Base-by-base conservation (phyloP, 192 early-diverging fungal species). In the Linnemannia schmuckeri region DNA sequence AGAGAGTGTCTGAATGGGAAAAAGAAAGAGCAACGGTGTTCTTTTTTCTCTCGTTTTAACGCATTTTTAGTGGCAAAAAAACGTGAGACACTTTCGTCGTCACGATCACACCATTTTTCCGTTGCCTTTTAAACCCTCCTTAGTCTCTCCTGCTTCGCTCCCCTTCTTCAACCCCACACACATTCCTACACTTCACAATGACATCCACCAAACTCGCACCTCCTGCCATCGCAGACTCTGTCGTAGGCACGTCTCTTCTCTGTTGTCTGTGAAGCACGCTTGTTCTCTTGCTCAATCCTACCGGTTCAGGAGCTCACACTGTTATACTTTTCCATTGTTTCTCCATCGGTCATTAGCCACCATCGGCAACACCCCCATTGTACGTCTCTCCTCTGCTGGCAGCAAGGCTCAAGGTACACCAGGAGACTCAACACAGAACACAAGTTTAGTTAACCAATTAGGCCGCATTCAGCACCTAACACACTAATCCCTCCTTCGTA, bases 291-390 rank as follows among this genome's bases (percentile, higher is more conserved):
- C 7, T n/a, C 24, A 61, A 30, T 18, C 41, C 12, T 57, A 27
- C 37, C 49, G 10, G n/a, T 24, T 66, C 61, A 33, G 61, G n/a
- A 33, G 27, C 61, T 66, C 9, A 66, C 30, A 52, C 61, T 4
- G 2, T 8, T 66, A 9, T 6, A 66, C 27, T 33, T 66, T 66
- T 46, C 15, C 10, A 13, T 46, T 46, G 15, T 12, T 46, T 15
- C 61, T 15, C n/a, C 30, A 33, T 27, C 27, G 30, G n/a, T 17
- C 49, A 52, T 52, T 81, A 54, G 89, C 76, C 20, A 88, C 85
- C 33, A 91, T 95, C 77, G 94, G 93, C 49, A 89, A 89, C 40
- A 95, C 94, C 15, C 94, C 94, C n/a, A 86, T 94, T 72, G 93
- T 94, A 30, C 78, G 86, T 49, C 46, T 91, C 88, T 76, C 47